These are phyloP conservation scores for Baudoinia panamericana DNA, from an alignment of 495 filamentous ascomycete genomes.

Conservation along the genomic window DNA sequence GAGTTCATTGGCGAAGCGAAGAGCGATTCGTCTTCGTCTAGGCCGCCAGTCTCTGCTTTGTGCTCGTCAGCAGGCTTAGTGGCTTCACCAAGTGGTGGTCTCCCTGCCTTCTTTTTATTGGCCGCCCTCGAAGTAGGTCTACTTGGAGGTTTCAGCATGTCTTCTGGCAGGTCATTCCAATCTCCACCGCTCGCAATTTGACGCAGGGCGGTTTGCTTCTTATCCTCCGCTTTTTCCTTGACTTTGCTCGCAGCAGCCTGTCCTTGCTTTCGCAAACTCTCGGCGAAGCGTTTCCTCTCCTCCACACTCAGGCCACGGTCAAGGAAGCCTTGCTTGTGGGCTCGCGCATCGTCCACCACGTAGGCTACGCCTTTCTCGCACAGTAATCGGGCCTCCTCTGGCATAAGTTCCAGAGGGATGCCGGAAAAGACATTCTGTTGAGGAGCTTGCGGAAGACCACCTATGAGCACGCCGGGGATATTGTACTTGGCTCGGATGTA, in stretches of 20 bases:
- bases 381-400: constrained; percentile 75
- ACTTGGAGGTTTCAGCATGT: constrained; percentile 14
- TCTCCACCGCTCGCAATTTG: constrained; percentile 7
- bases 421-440: constrained; percentile 93
- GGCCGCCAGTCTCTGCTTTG: constrained; percentile 2
- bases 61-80: background rate
- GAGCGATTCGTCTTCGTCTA: constrained; percentile 29
- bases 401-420: constrained; percentile 75
- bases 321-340: constrained; percentile 48
- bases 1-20: constrained; percentile 29
- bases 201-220: constrained; percentile 16
- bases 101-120: constrained; percentile 5
- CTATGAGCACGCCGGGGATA: constrained; percentile 77
- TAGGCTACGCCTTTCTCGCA: constrained; percentile 68
- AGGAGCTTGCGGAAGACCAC: constrained; percentile 77
- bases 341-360: constrained; percentile 60
- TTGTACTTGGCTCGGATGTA: constrained; percentile 68
- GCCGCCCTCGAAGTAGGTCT: background rate
- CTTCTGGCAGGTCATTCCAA: constrained; percentile 21
- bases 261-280: constrained; percentile 31
- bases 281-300: constrained; percentile 33
- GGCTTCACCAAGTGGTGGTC: constrained; percentile 1
- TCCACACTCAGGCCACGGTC: constrained; percentile 36
- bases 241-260: constrained; percentile 23
- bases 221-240: constrained; percentile 19